A percentile compares a stretch with the other conserved stretches of the same genome.
These are phyloP conservation scores for Chrysoporthe cubensis DNA, from an alignment of 2,329 filamentous ascomycete genomes.

Conservation along the genomic window DNA sequence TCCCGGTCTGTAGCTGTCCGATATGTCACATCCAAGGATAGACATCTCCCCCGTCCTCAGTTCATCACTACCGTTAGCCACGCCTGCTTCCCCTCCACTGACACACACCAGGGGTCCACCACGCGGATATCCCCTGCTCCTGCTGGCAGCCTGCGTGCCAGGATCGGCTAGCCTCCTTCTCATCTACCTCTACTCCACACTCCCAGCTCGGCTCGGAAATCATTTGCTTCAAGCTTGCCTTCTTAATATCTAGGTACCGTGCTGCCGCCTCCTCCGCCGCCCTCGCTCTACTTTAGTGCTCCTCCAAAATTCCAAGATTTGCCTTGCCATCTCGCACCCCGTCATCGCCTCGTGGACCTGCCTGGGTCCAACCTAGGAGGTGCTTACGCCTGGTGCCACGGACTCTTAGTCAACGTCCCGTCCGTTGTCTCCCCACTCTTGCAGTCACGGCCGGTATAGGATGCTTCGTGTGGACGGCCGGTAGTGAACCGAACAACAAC, in stretches of 20 bases:
- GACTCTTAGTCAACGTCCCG: neutral
- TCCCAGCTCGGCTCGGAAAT: slow-evolving; percentile 24
- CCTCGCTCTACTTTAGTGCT: slow-evolving; percentile 6
- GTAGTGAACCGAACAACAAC: slow-evolving; percentile 10
- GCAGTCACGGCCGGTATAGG: slow-evolving; percentile 6
- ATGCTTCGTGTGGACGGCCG: slow-evolving; percentile 19
- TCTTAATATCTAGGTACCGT: slow-evolving; percentile 27
- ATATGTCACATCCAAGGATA: slow-evolving; percentile 27
- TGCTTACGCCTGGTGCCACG: neutral
- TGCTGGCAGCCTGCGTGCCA: slow-evolving; percentile 18
- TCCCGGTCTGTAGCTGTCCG: slow-evolving; percentile 24
- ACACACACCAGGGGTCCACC: slow-evolving; percentile 24
- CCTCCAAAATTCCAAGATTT: slow-evolving; percentile 14
- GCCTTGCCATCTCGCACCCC: neutral
- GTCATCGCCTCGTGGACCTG: neutral
- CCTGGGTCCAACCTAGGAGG: neutral
- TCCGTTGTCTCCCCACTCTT: slow-evolving; percentile 3
- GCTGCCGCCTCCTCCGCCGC: slow-evolving; percentile 19
- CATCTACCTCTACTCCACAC: slow-evolving; percentile 29
- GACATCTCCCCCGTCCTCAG: slow-evolving; percentile 21
- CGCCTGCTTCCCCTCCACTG: neutral
- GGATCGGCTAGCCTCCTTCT: slow-evolving; percentile 29
- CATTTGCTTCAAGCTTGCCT: slow-evolving; percentile 22
- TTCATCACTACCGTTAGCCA: slow-evolving; percentile 20
- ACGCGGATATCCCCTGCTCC: slow-evolving; percentile 4